Evolutionary conservation across 2,329 filamentous ascomycete genomes (phyloP).

Genomic region (Seiridium unicorne): DNA sequence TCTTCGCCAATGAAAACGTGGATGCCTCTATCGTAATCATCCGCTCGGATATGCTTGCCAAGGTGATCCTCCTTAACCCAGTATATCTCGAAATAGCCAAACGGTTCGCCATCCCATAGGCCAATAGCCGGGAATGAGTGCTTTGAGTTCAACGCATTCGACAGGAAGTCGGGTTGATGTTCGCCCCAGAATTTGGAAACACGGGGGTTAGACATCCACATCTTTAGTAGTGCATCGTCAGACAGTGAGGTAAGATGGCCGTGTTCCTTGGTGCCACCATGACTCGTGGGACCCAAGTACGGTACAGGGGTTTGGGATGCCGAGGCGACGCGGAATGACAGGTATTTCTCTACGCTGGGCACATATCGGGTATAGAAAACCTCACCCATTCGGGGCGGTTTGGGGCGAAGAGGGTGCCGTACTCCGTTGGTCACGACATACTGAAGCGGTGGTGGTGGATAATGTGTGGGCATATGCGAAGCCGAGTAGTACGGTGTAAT

Average conservation of each 20-base stretch:
- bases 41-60: slow-evolving; percentile 65
- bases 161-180: slow-evolving; percentile 65
- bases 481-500: slow-evolving; percentile 75
- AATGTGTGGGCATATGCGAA: slow-evolving; percentile 88
- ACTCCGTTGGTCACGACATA: slow-evolving; percentile 77
- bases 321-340: slow-evolving; percentile 85
- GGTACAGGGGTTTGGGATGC: slow-evolving; percentile 61
- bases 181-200: slow-evolving; percentile 84
- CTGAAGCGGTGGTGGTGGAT: slow-evolving; percentile 77
- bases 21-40: slow-evolving; percentile 83
- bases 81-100: slow-evolving; percentile 97
- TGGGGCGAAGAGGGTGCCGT: slow-evolving; percentile 83
- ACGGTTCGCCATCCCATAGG: slow-evolving; percentile 91
- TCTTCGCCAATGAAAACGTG: slow-evolving; percentile 91
- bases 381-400: slow-evolving; percentile 86
- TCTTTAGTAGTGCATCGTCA: slow-evolving; percentile 65
- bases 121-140: slow-evolving; percentile 91
- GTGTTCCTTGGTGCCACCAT: slow-evolving; percentile 35
- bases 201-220: slow-evolving; percentile 85
- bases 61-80: slow-evolving; percentile 93
- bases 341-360: slow-evolving; percentile 76
- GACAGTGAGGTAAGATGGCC: slow-evolving; percentile 42
- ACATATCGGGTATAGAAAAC: slow-evolving; percentile 88
- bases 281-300: slow-evolving; percentile 58
- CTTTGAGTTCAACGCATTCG: slow-evolving; percentile 58